Base-by-base conservation (phyloP, 192 early-diverging fungal species). In the Umbelopsis ramanniana region DNA sequence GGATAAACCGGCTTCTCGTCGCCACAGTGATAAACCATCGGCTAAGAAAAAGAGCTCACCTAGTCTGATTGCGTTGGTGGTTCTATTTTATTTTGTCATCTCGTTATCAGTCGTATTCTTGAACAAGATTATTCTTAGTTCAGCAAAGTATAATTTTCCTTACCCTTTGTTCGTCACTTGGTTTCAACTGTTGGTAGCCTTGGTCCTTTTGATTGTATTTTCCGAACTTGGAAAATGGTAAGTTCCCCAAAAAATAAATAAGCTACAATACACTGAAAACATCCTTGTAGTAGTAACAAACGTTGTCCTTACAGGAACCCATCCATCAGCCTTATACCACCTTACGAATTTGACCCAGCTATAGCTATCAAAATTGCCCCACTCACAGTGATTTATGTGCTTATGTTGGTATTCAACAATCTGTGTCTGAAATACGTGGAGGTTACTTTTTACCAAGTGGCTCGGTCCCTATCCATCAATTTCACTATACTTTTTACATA, bases 391-490 rank as follows among this genome's bases (percentile, higher is more conserved):
- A 78, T 88, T 6, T 89, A 89, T 68, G 84, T 89, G n/a, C 74
- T 83, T 24, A 86, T 89, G 79, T 38, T 89, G 72, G 74, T 85
- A 0, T 80, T 89, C 54, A 89, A 86, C 73, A 88, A 88, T 54
- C 57, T 89, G 21, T 89, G 87, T 47, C 77, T 89, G 11, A 81
- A 86, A 67, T 82, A 80, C 46, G 87, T 89, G n/a, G 87, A 89
- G 72, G 87, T 88, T 15, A 88, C 83, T 10, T 86, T 85, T 53
- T 89, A 89, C 68, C 87, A 89, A 78, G 85, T 89, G 26, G 85
- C 87, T 7, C 73, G 87, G 8, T 89, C 87, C 15, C 78, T 89
- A 33, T 84, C 87, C 26, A 88, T 89, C 66, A 70, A 83, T 68
- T 89, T 88, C 76, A 88, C 88, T 29, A 84, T 89, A 23, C 26